A percentile compares a stretch with the other conserved stretches of the same genome.
Conservation (phyloP, 768 basidiomycete genomes). For the Gloeophyllum trabeum region DNA sequence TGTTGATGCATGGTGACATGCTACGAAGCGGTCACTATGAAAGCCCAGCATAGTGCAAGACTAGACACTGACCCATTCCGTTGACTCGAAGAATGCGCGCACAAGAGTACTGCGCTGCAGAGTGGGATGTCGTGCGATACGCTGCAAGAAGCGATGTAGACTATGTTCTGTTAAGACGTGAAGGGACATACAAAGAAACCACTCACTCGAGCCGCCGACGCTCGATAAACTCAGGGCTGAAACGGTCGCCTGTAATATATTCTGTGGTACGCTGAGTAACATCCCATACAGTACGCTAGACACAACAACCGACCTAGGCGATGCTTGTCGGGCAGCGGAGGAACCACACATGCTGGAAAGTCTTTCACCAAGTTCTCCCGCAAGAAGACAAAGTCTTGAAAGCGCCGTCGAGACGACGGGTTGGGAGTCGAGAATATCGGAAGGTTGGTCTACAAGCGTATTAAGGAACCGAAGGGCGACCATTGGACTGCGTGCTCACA, state of each 20-base stretch:
- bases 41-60: not conserved
- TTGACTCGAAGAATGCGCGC: constrained; percentile 91
- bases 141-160: constrained; percentile 85
- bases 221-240: constrained; percentile 96
- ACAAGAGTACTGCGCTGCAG: constrained; percentile 84
- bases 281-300: not conserved
- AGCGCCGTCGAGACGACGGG: constrained; percentile 76
- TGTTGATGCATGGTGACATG: constrained; percentile 97
- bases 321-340: constrained; percentile 94
- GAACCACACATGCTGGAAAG: constrained; percentile 97
- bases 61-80: constrained; percentile 80
- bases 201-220: constrained; percentile 78
- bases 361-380: constrained; percentile 79
- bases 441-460: constrained; percentile 65
- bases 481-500: constrained; percentile 31
- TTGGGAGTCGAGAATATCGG: constrained; percentile 70
- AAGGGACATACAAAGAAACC: constrained; percentile 2
- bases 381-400: constrained; percentile 95
- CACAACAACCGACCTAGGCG: constrained; percentile 59
- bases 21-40: constrained; percentile 25
- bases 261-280: constrained; percentile 33
- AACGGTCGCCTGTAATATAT: constrained; percentile 95
- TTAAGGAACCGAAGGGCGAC: constrained; percentile 1
- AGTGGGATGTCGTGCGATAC: constrained; percentile 88
- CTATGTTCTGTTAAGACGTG: constrained; percentile 27